Evolutionary conservation across 306 rosid genomes (phyloP), one percentile per base, ranked within the genome.

Genomic region (Dalbergia cultrata): DNA sequence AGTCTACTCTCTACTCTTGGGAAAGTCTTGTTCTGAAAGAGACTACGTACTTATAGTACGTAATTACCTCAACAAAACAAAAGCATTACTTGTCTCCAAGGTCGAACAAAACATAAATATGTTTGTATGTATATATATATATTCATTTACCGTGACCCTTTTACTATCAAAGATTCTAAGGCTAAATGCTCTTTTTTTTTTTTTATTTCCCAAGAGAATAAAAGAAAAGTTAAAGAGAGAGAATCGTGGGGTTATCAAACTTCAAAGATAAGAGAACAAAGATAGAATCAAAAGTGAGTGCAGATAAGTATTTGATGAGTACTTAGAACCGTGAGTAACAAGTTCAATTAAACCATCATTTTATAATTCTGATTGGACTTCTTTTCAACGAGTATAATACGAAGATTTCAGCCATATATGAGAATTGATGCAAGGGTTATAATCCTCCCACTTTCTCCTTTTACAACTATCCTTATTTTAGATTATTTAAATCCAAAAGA

Each of bases 41-140:
- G 75, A 78, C 82, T 44, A 41, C 22, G 57, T 45, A 31, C 22
- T 68, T 45, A 31, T 26, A 18, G 2, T 67, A 67, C 33, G 43
- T 13, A 16, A 31, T 54, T 77, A 77, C 67, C 31, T 67, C 34
- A 67, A 67, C 74, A 57, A 67, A 43, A 47, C 53, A 50, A 64
- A 26, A 52, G n/a, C 70, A 65, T 13, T 6, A 12, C 74, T 69
- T 10, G 8, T 69, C 8, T 65, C 31, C 43, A 35, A 37, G 31
- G 41, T 18, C 9, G 7, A 67, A 67, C 26, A 31, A 70, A 43
- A 70, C 66, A 58, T 39, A 73, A 56, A 37, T 41, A 57, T 67
- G 53, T 0, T 10, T 10, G 4, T 47, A 37, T 34, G n/a, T 34
- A 5, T 34, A 34, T 34, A 34, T 37, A 37, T 37, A 7, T 37